Evolutionary conservation across 2,329 filamentous ascomycete genomes (phyloP).

Genomic region (Venturia aucupariae): DNA sequence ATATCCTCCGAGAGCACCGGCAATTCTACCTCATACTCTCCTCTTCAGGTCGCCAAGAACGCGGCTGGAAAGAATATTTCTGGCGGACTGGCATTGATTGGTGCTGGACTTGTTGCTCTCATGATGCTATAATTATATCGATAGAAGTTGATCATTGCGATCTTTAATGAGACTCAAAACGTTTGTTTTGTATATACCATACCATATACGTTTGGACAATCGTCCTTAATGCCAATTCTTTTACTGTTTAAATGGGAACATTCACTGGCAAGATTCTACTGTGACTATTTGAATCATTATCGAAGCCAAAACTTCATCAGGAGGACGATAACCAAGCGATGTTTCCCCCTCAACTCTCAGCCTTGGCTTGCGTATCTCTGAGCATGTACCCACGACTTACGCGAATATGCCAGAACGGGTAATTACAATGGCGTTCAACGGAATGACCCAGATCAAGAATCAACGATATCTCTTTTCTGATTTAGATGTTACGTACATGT

Average conservation of each 20-base stretch:
- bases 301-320: too few relatives aligned
- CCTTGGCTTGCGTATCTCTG: too few relatives aligned
- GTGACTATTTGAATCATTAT: too few relatives aligned
- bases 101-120: neutral
- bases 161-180: neutral
- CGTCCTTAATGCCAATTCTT: neutral
- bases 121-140: neutral
- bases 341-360: neutral
- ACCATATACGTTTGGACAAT: neutral
- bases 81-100: constrained; percentile 2
- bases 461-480: too few relatives aligned
- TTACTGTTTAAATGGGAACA: too few relatives aligned
- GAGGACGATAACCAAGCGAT: too few relatives aligned
- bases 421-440: too few relatives aligned
- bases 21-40: neutral
- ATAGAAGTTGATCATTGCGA: neutral
- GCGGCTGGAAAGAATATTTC: neutral
- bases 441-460: too few relatives aligned
- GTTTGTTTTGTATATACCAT: neutral
- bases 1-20: neutral
- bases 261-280: too few relatives aligned
- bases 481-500: too few relatives aligned
- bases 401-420: neutral
- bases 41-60: neutral
- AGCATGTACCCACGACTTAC: neutral